Conservation (phyloP, 2,329 filamentous ascomycete species). For the Monosporascus sp. region DNA sequence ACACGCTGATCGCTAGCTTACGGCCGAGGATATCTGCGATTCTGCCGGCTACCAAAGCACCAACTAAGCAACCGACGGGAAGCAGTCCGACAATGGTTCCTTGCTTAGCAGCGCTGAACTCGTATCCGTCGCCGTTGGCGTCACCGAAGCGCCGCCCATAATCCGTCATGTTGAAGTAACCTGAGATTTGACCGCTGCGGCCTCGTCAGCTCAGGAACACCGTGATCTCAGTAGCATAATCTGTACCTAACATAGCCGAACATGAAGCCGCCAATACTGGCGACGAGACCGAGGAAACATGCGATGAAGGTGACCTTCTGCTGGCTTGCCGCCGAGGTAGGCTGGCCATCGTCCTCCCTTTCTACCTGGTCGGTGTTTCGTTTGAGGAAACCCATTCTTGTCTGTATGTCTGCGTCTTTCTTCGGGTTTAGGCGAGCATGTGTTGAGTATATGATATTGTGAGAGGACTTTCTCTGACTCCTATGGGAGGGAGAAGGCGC, state of each 20-base stretch:
- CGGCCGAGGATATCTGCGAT: slow-evolving; percentile 58
- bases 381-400: slow-evolving; percentile 24
- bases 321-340: slow-evolving; percentile 3
- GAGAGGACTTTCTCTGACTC: neutral
- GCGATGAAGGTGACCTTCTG: slow-evolving; percentile 30
- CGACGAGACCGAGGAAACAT: slow-evolving; percentile 43
- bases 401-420: neutral
- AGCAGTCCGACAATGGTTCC: slow-evolving; percentile 61
- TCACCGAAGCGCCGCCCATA: slow-evolving; percentile 50
- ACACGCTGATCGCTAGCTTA: slow-evolving; percentile 54
- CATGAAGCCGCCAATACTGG: slow-evolving; percentile 52
- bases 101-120: slow-evolving; percentile 54
- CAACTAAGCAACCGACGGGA: slow-evolving; percentile 53
- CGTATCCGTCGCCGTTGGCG: slow-evolving; percentile 31
- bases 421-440: neutral
- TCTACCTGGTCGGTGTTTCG: slow-evolving; percentile 20
- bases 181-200: slow-evolving; percentile 51
- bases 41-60: slow-evolving; percentile 52
- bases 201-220: slow-evolving; percentile 5
- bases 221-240: neutral
- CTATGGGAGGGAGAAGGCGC: neutral
- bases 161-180: slow-evolving; percentile 56
- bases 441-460: neutral
- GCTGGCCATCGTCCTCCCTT: slow-evolving; percentile 9
- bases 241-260: slow-evolving; percentile 51